phyloP scores from a whole-genome alignment of 2,329 filamentous ascomycete species.

The Aspergillus terreus region DNA sequence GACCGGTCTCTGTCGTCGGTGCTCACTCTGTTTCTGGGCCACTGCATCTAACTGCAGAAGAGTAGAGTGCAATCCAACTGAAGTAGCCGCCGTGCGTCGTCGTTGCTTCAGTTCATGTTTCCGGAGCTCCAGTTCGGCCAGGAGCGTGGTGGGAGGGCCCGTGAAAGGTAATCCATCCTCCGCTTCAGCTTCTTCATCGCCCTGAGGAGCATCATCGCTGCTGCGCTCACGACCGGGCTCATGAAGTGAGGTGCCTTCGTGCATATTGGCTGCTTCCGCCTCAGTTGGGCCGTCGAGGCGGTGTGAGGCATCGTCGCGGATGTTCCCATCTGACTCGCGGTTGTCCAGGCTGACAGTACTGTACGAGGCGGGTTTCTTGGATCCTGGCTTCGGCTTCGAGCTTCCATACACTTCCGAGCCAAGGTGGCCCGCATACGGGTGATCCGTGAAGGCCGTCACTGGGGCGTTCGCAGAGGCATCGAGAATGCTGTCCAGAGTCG shows the following conservation, averaged over 20 bases:
- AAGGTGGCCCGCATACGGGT: conserved; percentile 73
- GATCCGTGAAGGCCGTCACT: conserved; percentile 86
- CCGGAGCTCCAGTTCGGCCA: conserved; percentile 86
- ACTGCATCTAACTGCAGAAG: conserved; percentile 87
- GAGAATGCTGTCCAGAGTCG: conserved; percentile 84
- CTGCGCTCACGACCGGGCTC: conserved; percentile 11
- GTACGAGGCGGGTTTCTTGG: conserved; percentile 28
- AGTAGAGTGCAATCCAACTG: conserved; percentile 84
- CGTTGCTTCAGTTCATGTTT: conserved; percentile 84
- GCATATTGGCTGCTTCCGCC: conserved; percentile 15
- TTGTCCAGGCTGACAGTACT: conserved; percentile 23
- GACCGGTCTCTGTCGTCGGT: conserved; percentile 67
- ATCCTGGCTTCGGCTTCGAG: conserved; percentile 24
- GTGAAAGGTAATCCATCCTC: conserved; percentile 50
- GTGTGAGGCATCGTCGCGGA: conserved; percentile 11
- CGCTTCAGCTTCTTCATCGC: conserved; percentile 37
- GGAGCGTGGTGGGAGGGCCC: conserved; percentile 79
- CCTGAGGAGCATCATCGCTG: conserved; percentile 12
- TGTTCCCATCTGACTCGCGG: conserved; percentile 15
- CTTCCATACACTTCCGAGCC: conserved; percentile 72
- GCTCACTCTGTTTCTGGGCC: conserved; percentile 74
- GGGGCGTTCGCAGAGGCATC: conserved; percentile 85
- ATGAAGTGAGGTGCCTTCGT: conserved; percentile 18
- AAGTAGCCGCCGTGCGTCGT: conserved; percentile 64
- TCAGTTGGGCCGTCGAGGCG: conserved; percentile 15